These are phyloP conservation scores for Phenoliferia sp. DNA, from an alignment of 1,284 basidiomycete species.

Conservation along the genomic window DNA sequence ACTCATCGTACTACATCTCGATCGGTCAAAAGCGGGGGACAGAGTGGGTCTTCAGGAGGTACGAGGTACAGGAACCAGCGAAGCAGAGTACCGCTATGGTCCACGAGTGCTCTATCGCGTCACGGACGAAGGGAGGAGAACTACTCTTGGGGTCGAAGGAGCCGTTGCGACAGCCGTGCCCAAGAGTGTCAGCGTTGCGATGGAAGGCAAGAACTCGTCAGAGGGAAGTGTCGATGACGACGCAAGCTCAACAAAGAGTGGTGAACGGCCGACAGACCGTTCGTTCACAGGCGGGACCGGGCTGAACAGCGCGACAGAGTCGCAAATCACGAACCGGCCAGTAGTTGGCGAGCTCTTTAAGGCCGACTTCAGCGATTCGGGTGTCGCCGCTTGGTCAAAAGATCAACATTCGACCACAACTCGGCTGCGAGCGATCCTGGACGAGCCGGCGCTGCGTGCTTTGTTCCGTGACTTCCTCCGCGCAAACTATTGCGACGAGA, in stretches of 20 bases:
- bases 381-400: slow-evolving; percentile 53
- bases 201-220: slow-evolving; percentile 45
- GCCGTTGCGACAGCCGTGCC: slow-evolving; percentile 42
- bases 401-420: slow-evolving; percentile 66
- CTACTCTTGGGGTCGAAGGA: slow-evolving; percentile 51
- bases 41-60: slow-evolving; percentile 29
- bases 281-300: slow-evolving; percentile 12
- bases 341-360: slow-evolving; percentile 33
- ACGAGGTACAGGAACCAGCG: slow-evolving; percentile 10
- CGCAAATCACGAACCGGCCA: slow-evolving; percentile 14
- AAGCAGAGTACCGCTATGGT: slow-evolving; percentile 88
- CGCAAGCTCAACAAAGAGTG: slow-evolving; percentile 5
- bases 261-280: slow-evolving; percentile 5
- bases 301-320: slow-evolving; percentile 20
- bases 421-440: slow-evolving; percentile 83
- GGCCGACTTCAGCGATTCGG: slow-evolving; percentile 17
- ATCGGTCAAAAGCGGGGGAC: slow-evolving; percentile 55
- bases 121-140: slow-evolving; percentile 79
- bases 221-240: slow-evolving; percentile 26
- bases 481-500: slow-evolving; percentile 96
- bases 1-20: slow-evolving; percentile 69
- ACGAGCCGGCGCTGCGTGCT: slow-evolving; percentile 81
- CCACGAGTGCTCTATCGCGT: slow-evolving; percentile 90
- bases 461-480: slow-evolving; percentile 93
- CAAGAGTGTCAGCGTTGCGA: slow-evolving; percentile 44